These are phyloP conservation scores for Ceratocystis diversiconidia DNA, from an alignment of 2,329 filamentous ascomycete genomes.

Conservation along the genomic window DNA sequence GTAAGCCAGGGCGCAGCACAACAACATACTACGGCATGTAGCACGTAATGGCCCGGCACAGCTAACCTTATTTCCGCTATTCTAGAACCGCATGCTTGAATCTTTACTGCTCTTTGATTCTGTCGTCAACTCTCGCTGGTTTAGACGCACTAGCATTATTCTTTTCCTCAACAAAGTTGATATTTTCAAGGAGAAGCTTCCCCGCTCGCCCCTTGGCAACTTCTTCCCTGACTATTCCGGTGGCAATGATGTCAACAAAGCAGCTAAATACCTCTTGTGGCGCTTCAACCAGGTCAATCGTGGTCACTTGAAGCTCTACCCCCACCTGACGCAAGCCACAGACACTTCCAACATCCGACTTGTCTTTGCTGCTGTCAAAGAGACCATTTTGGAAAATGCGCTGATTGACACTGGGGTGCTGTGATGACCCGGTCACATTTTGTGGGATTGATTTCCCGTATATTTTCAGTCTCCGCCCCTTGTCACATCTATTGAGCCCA, in stretches of 20 bases:
- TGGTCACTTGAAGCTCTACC: constrained; percentile 89
- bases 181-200: constrained; percentile 89
- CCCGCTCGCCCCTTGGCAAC: constrained; percentile 74
- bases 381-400: constrained; percentile 96
- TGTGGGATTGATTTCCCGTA: too few species aligned
- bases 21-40: not conserved
- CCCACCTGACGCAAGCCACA: constrained; percentile 94
- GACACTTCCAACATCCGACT: constrained; percentile 97
- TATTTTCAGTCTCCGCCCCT: not conserved
- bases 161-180: constrained; percentile 98
- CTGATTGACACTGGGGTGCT: constrained; percentile 96
- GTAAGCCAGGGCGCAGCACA: not conserved
- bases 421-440: constrained; percentile 25
- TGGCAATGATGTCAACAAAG: constrained; percentile 93
- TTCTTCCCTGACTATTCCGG: constrained; percentile 98
- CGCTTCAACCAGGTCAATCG: constrained; percentile 97
- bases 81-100: constrained; percentile 99
- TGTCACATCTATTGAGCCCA: not conserved
- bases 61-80: not conserved
- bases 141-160: constrained; percentile 97
- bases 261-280: constrained; percentile 95
- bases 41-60: not conserved
- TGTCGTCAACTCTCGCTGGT: constrained; percentile 97
- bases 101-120: constrained; percentile 92
- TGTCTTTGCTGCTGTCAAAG: constrained; percentile 95